Base-by-base conservation (phyloP, 169 alveolate genomes). In the Eimeria tenella region DNA sequence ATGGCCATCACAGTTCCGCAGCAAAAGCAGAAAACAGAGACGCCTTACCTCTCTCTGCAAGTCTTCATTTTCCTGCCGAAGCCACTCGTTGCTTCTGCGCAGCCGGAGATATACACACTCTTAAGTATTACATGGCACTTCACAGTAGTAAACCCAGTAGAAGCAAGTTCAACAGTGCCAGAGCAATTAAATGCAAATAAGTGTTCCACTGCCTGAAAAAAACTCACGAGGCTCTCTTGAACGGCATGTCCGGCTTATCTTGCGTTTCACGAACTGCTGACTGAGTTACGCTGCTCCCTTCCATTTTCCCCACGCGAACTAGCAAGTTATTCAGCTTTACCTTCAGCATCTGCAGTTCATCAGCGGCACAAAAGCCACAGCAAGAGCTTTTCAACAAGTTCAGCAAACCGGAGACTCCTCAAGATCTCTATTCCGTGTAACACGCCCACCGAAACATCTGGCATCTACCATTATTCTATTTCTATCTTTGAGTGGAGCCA, bases 31-130 rank as follows among this genome's bases (percentile, higher is more conserved):
- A 7, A 23, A 11, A 10, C 42, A 71, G 81, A 49, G 25, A 4
- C 49, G n/a, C 23, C 74, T 84, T 19, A 84, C 91, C 79, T 84
- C 91, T 19, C 63, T 50, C 53, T 63, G 91, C 52, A 84, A 8
- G 23, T 84, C 81, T n/a, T 84, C 91, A 49, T 84, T 84, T 60
- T 84, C 91, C 70, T 84, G 58, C 8, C 7, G 58, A 15, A 84
- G 91, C 91, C 91, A 63, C 10, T 84, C 91, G 71, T 17, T 84
- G 91, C 91, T 84, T 42, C 91, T 84, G 91, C 50, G 25, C 91
- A 84, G n/a, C 11, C 91, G 17, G n/a, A 3, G 5, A 63, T 21
- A 49, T 7, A 52, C 89, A 25, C 52, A 55, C 25, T 42, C 9
- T 17, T 50, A 21, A 19, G 4, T 4, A 17, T 0, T 19, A 42